Evolutionary conservation across 441 rosid species (phyloP).

Genomic region (Hura crepitans): DNA sequence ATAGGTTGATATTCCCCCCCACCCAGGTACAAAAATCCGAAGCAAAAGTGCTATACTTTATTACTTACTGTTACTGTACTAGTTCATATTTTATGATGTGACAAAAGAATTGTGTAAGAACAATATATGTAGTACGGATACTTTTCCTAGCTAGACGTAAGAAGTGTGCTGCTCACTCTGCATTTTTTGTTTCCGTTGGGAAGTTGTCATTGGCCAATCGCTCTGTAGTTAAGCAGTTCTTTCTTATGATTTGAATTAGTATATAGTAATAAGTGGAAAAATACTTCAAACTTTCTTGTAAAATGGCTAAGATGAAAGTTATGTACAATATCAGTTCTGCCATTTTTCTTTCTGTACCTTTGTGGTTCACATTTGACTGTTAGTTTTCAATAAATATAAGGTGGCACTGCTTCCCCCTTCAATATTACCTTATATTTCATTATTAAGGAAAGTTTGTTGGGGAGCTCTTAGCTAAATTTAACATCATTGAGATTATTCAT

Average conservation of each 20-base stretch:
- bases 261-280: neutral
- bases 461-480: neutral
- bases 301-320: neutral
- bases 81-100: neutral
- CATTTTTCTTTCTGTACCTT: neutral
- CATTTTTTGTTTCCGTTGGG: neutral
- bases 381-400: neutral
- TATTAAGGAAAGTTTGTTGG: neutral
- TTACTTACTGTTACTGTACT: neutral
- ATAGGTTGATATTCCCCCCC: neutral
- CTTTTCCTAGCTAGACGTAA: neutral
- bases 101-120: neutral
- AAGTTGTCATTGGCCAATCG: neutral
- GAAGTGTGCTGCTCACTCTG: neutral
- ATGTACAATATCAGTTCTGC: neutral
- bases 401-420: neutral
- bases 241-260: neutral
- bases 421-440: neutral
- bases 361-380: neutral
- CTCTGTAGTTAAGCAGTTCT: neutral
- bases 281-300: neutral
- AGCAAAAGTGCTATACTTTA: neutral
- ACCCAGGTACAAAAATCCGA: neutral
- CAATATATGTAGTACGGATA: neutral
- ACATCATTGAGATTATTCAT: conserved; percentile 7